Conservation (phyloP, 805 yeast genomes). For the Kluyveromyces aestuarii region DNA sequence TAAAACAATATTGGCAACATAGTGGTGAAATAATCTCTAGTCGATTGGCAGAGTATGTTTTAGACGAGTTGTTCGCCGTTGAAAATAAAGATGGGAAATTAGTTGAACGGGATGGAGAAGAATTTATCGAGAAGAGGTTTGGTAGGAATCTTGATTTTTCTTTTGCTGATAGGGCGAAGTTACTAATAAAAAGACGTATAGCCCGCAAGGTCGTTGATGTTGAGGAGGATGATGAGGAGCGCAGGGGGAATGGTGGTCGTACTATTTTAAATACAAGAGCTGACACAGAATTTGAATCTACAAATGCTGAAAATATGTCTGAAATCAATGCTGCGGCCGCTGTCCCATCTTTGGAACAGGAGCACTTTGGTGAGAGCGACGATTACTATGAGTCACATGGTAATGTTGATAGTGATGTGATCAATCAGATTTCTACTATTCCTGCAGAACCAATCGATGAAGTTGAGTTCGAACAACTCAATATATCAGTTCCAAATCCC, state of each 20-base stretch:
- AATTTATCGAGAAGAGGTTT: conserved; percentile 78
- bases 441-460: conserved; percentile 24
- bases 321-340: not conserved
- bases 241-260: conserved; percentile 8
- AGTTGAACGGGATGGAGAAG: conserved; percentile 37
- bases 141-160: conserved; percentile 81
- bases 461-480: conserved; percentile 5
- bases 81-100: conserved; percentile 20
- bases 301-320: not conserved
- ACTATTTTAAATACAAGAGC: conserved; percentile 21
- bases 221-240: conserved; percentile 13
- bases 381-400: not conserved
- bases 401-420: not conserved
- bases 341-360: not conserved
- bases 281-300: conserved; percentile 5
- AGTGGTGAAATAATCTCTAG: conserved; percentile 96
- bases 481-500: not conserved
- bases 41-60: conserved; percentile 75
- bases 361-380: not conserved
- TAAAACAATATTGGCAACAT: conserved; percentile 93
- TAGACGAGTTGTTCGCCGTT: conserved; percentile 45
- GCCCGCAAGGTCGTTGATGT: conserved; percentile 50
- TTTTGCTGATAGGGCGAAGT: conserved; percentile 67
- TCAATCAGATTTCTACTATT: conserved; percentile 11
- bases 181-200: conserved; percentile 64